These are phyloP conservation scores for Paecilomyces sp. DNA, from an alignment of 2,329 filamentous ascomycete genomes.

Conservation along the genomic window DNA sequence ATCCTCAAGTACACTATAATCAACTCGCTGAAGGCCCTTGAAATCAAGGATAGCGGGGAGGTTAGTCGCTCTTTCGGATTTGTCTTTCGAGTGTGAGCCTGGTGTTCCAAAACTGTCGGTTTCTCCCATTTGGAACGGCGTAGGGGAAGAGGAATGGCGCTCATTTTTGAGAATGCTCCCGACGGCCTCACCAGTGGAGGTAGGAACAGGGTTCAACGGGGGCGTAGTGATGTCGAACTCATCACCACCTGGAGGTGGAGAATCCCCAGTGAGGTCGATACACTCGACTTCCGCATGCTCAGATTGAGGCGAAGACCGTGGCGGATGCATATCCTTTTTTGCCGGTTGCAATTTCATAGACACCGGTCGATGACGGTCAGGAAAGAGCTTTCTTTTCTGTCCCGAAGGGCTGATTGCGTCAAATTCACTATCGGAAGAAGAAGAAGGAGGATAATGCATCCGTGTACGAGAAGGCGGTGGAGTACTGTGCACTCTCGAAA, in stretches of 20 bases:
- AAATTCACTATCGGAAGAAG: constrained; percentile 2
- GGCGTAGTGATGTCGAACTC: constrained; percentile 27
- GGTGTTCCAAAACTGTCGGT: not conserved
- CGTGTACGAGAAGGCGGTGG: not conserved
- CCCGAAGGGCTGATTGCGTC: not conserved
- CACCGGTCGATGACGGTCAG: not conserved
- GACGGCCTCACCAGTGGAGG: not conserved
- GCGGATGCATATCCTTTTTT: not conserved
- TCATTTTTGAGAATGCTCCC: constrained; percentile 2
- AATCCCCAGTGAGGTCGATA: constrained; percentile 28
- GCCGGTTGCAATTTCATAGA: not conserved
- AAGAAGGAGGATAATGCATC: not conserved
- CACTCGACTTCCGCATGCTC: constrained; percentile 9
- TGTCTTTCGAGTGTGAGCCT: not conserved
- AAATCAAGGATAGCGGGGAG: constrained; percentile 17
- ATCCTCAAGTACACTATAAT: constrained; percentile 28
- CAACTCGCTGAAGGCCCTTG: constrained; percentile 21
- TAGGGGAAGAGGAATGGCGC: not conserved
- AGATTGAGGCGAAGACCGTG: not conserved
- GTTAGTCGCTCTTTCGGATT: not conserved
- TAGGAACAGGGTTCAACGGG: constrained; percentile 18
- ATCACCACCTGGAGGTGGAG: constrained; percentile 7
- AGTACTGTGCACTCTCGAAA: not conserved
- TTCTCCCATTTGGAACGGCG: not conserved
- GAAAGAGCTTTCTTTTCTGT: not conserved